Percentiles rank a stretch among this genome's conserved stretches.
Evolutionary conservation across 352 stramenopile species (phyloP).

Genomic region (Globisporangium nagaii): DNA sequence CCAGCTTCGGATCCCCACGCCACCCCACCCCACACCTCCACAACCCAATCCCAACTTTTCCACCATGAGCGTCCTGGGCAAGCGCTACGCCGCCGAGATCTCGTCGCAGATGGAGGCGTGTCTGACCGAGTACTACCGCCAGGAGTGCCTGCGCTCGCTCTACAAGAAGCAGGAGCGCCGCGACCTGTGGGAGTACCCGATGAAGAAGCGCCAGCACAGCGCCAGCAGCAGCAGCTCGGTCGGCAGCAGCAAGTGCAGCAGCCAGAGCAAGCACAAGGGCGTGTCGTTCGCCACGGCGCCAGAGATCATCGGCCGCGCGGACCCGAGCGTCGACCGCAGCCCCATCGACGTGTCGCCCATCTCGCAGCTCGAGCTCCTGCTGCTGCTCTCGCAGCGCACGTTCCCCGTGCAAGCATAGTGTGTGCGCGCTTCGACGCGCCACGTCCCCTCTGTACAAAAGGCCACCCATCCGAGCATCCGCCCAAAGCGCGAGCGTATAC

Average conservation of each 20-base stretch:
- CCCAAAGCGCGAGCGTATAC: no score
- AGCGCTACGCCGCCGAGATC: slow-evolving; percentile 64
- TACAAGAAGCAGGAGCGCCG: slow-evolving; percentile 57
- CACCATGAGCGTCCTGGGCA: slow-evolving; percentile 45
- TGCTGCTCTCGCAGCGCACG: slow-evolving; percentile 67
- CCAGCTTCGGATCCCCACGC: no score
- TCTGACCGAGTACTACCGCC: slow-evolving; percentile 80
- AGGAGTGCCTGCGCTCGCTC: slow-evolving; percentile 70
- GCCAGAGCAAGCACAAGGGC: slow-evolving; percentile 55
- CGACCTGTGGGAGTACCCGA: slow-evolving; percentile 34
- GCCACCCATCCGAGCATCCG: no score
- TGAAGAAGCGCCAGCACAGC: slow-evolving; percentile 10
- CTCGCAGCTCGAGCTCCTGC: slow-evolving; percentile 65
- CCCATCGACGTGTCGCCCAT: slow-evolving; percentile 75
- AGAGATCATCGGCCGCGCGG: slow-evolving; percentile 70
- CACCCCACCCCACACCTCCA: slow-evolving; percentile 10
- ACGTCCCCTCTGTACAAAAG: no score
- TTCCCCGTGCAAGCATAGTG: slow-evolving; percentile 43
- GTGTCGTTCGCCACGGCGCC: slow-evolving; percentile 55
- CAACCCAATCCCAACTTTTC: slow-evolving; percentile 13
- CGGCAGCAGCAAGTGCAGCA: no score
- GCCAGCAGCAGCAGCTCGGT: slow-evolving; percentile 33
- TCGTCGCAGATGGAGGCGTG: slow-evolving; percentile 41
- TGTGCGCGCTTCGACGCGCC: no score
- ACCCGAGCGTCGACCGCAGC: slow-evolving; percentile 64